These are phyloP conservation scores for Apophysomyces ossiformis DNA, from an alignment of 371 early-diverging fungal species.

Conservation along the genomic window DNA sequence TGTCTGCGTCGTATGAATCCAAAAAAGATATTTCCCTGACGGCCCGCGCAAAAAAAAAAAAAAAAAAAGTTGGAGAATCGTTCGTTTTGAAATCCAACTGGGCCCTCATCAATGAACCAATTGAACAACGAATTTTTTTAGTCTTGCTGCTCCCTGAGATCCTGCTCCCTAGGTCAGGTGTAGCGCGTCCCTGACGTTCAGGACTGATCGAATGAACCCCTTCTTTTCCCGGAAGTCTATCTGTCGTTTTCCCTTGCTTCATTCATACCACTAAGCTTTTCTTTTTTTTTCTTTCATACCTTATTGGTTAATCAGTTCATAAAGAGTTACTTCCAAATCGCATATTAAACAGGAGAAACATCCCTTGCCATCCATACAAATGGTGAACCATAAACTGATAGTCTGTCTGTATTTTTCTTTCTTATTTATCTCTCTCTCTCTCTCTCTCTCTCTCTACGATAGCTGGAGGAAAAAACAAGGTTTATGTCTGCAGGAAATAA, in stretches of 20 bases:
- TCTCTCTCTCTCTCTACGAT: no score
- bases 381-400: no score
- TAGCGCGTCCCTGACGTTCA: not conserved
- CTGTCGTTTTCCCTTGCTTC: not conserved
- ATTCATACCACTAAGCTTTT: not conserved
- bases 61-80: not conserved
- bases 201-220: slow-evolving; percentile 4
- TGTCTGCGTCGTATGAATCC: no score
- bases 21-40: not conserved
- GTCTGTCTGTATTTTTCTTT: no score
- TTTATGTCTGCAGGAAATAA: no score
- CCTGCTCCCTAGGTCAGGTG: slow-evolving; percentile 2
- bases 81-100: slow-evolving; percentile 3
- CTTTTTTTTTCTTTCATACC: not conserved
- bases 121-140: not conserved
- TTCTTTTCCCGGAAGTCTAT: not conserved
- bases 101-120: slow-evolving; percentile 2
- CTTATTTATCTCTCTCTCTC: no score
- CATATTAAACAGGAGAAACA: no score
- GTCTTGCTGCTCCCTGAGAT: not conserved
- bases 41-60: slow-evolving; percentile 5
- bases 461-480: no score
- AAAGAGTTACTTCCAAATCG: no score
- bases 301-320: no score
- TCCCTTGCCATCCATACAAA: no score